phyloP scores from a whole-genome alignment of 2,329 filamentous ascomycete genomes.

The Diaporthe velutina region DNA sequence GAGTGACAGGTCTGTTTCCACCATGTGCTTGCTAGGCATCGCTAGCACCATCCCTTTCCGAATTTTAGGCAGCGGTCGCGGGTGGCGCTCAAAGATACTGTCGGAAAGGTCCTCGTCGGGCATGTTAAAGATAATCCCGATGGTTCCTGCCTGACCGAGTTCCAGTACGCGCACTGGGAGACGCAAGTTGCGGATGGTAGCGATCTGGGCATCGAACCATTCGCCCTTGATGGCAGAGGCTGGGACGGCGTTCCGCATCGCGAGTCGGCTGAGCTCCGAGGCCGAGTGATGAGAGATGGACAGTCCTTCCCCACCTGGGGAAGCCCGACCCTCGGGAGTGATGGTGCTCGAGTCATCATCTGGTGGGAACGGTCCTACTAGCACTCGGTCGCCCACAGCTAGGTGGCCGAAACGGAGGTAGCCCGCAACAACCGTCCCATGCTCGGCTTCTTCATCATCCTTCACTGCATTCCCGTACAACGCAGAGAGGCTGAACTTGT shows the following conservation, averaged over 20 bases:
- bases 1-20: constrained; percentile 67
- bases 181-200: constrained; percentile 89
- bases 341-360: constrained; percentile 60
- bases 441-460: constrained; percentile 57
- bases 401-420: constrained; percentile 84
- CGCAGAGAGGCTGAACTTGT: constrained; percentile 82
- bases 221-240: constrained; percentile 70
- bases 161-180: constrained; percentile 83
- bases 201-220: constrained; percentile 85
- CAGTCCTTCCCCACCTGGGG: constrained; percentile 61
- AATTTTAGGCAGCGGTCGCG: constrained; percentile 57
- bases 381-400: constrained; percentile 80
- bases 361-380: constrained; percentile 82
- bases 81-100: constrained; percentile 46
- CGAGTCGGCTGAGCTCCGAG: constrained; percentile 64
- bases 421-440: constrained; percentile 84
- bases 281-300: constrained; percentile 68
- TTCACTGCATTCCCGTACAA: constrained; percentile 66
- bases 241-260: constrained; percentile 65
- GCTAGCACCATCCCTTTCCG: constrained; percentile 89
- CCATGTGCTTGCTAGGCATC: constrained; percentile 70
- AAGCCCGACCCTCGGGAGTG: constrained; percentile 61
- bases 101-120: constrained; percentile 50
- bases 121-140: constrained; percentile 78
- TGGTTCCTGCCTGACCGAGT: constrained; percentile 88